phyloP scores from a whole-genome alignment of 345 rosid genomes.

The Stellera chamaejasme region DNA sequence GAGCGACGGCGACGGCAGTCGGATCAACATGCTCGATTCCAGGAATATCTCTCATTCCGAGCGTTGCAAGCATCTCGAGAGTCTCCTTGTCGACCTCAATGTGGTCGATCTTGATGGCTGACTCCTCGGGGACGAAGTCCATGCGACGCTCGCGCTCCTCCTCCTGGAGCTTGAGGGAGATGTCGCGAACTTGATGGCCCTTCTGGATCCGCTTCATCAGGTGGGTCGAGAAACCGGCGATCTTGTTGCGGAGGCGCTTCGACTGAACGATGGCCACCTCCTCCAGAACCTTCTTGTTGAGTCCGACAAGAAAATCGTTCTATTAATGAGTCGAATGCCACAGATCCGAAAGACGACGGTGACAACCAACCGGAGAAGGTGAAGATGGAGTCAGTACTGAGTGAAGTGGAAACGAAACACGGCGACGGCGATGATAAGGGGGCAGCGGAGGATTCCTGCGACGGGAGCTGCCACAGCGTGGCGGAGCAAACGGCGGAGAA shows the following conservation, averaged over 20 bases:
- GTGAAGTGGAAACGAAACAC: conserved; percentile 6
- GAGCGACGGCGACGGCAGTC: too few species aligned
- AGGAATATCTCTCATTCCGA: too few species aligned
- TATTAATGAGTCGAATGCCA: conserved; percentile 42
- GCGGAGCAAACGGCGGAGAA: conserved; percentile 26
- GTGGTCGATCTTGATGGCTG: too few species aligned
- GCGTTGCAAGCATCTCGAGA: too few species aligned
- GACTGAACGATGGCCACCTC: conserved; percentile 1
- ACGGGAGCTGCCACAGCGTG: conserved; percentile 38
- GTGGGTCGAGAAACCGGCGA: conserved; percentile 3
- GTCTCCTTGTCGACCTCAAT: too few species aligned
- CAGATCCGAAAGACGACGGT: conserved; percentile 25
- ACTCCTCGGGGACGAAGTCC: too few species aligned
- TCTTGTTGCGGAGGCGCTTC: conserved; percentile 3
- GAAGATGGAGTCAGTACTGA: conserved; percentile 16
- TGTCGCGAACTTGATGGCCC: too few species aligned
- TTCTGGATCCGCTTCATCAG: too few species aligned
- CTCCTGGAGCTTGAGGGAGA: too few species aligned
- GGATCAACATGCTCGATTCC: too few species aligned
- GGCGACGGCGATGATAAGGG: conserved; percentile 10
- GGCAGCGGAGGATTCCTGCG: conserved; percentile 28
- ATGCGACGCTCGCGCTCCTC: too few species aligned
- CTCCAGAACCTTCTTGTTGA: conserved; percentile 33
- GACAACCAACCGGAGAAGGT: conserved; percentile 18
- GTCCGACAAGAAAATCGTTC: conserved; percentile 26